Evolutionary conservation across 1,284 basidiomycete species (phyloP).

Genomic region (Microbotryum silenes-acaulis): DNA sequence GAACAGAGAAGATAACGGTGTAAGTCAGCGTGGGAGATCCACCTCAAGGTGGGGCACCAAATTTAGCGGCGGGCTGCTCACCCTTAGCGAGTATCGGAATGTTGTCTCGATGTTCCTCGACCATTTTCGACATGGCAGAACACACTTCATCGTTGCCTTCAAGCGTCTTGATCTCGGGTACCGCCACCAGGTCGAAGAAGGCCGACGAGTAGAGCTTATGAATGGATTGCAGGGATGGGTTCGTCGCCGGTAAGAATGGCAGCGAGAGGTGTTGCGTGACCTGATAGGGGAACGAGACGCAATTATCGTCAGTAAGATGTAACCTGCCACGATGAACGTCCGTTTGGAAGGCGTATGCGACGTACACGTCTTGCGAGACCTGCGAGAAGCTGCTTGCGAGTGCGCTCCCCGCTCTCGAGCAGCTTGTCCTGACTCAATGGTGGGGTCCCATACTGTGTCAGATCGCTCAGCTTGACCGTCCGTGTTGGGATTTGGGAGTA

Average conservation of each 20-base stretch:
- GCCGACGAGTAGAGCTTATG: conserved; percentile 65
- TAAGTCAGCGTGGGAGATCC: background rate
- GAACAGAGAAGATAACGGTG: background rate
- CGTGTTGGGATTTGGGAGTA: conserved; percentile 29
- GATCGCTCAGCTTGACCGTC: conserved; percentile 26
- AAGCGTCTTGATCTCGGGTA: conserved; percentile 58
- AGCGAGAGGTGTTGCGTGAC: conserved; percentile 35
- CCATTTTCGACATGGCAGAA: conserved; percentile 59
- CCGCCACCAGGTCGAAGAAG: conserved; percentile 63
- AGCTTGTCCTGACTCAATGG: conserved; percentile 30
- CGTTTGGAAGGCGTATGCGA: background rate
- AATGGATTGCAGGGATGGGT: conserved; percentile 71
- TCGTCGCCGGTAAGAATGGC: conserved; percentile 69
- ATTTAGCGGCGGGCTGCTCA: background rate
- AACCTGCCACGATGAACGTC: background rate
- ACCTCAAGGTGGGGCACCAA: too few relatives aligned
- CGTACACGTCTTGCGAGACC: conserved; percentile 33
- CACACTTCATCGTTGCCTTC: conserved; percentile 65
- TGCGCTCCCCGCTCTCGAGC: conserved; percentile 33
- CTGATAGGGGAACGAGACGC: conserved; percentile 4
- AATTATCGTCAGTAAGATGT: too few relatives aligned
- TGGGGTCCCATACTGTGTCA: conserved; percentile 30
- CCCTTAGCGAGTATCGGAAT: conserved; percentile 84
- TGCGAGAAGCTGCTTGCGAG: conserved; percentile 28
- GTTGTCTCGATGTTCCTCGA: conserved; percentile 72